Conservation (phyloP, 768 basidiomycete species). For the Roridomyces roridus region DNA sequence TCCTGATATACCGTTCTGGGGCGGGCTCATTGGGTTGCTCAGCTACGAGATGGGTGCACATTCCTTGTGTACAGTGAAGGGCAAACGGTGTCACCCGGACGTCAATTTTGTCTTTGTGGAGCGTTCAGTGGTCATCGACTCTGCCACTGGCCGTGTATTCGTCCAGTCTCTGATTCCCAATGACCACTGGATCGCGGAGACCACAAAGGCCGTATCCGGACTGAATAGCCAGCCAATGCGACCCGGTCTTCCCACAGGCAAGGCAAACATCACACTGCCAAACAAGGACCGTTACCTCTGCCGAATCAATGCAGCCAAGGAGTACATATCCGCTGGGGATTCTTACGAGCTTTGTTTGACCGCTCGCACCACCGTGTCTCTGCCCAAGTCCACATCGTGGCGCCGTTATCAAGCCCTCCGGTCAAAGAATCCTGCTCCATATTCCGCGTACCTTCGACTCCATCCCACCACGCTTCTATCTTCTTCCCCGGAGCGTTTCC, state of each 20-base stretch:
- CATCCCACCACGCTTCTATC: conserved; percentile 80
- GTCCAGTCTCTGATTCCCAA: conserved; percentile 68
- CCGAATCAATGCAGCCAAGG: conserved; percentile 73
- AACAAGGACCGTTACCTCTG: conserved; percentile 66
- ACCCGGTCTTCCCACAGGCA: conserved; percentile 3
- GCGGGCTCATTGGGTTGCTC: conserved; percentile 77
- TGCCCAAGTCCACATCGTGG: conserved; percentile 68
- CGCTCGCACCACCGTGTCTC: conserved; percentile 64
- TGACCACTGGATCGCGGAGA: conserved; percentile 70
- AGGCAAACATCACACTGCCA: conserved; percentile 47
- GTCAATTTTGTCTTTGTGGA: conserved; percentile 81
- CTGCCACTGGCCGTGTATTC: conserved; percentile 51
- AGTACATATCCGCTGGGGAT: conserved; percentile 80
- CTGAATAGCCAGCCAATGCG: conserved; percentile 14
- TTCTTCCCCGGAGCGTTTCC: conserved; percentile 92
- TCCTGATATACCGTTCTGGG: conserved; percentile 78
- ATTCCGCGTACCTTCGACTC: conserved; percentile 81
- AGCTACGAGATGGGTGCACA: conserved; percentile 82
- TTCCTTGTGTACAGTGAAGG: conserved; percentile 44
- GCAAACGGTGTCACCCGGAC: conserved; percentile 60
- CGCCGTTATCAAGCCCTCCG: conserved; percentile 76
- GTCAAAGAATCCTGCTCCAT: conserved; percentile 83
- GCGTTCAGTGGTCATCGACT: conserved; percentile 76
- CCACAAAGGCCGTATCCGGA: conserved; percentile 35
- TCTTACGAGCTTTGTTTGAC: conserved; percentile 95